A percentile compares a stretch with the other conserved stretches of the same genome.
Conservation (phyloP, 352 stramenopile genomes). For the Poterioochromonas sp. region DNA sequence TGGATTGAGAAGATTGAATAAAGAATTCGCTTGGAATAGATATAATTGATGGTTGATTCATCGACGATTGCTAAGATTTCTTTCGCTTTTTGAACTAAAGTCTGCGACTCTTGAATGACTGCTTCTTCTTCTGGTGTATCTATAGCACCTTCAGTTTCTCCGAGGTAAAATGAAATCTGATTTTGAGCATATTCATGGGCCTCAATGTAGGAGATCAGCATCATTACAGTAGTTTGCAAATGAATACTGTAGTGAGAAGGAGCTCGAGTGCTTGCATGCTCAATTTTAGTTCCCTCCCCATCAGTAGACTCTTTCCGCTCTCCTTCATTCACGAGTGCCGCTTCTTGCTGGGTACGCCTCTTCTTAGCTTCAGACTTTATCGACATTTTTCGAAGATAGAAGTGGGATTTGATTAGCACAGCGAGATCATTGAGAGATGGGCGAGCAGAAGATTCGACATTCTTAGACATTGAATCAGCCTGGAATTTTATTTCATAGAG, state of each 20-base stretch:
- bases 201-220: not conserved
- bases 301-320: not conserved
- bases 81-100: not conserved
- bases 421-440: not conserved
- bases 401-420: not conserved
- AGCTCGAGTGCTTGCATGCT: not conserved
- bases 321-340: no score
- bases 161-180: not conserved
- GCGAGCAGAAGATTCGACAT: no score
- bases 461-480: not conserved
- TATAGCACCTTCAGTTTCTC: not conserved
- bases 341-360: no score
- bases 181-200: conserved; percentile 17
- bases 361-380: not conserved
- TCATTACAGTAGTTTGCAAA: not conserved
- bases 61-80: not conserved
- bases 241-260: not conserved
- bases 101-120: not conserved
- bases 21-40: no score
- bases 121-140: not conserved
- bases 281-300: not conserved
- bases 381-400: not conserved
- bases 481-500: not conserved
- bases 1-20: no score
- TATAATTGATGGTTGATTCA: no score